These are phyloP conservation scores for Pythium guiyangense DNA, from an alignment of 352 stramenopile species.

Conservation along the genomic window DNA sequence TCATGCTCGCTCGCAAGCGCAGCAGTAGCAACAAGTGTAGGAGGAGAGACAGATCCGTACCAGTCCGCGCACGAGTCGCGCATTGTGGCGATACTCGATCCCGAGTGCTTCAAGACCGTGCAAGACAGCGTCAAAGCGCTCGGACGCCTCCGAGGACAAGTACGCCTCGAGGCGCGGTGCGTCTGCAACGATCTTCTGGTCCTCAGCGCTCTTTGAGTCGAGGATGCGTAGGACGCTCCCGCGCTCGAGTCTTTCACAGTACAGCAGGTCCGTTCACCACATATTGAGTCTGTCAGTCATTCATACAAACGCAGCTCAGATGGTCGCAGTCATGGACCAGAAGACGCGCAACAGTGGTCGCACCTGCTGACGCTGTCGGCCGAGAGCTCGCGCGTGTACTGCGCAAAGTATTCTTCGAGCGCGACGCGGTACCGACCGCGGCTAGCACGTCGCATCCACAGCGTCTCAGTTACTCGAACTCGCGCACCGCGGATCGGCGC, in stretches of 20 bases:
- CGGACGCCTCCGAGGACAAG: slow-evolving; percentile 49
- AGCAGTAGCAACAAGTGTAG: background rate
- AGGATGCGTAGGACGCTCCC: slow-evolving; percentile 84
- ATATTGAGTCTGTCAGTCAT: background rate
- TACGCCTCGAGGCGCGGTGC: slow-evolving; percentile 62
- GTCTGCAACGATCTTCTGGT: slow-evolving; percentile 64
- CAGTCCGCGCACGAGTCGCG: slow-evolving; percentile 75
- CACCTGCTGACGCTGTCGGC: slow-evolving; percentile 71
- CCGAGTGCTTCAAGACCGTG: slow-evolving; percentile 52
- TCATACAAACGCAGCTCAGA: background rate
- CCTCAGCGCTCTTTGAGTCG: slow-evolving; percentile 74
- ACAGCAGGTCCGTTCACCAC: no score
- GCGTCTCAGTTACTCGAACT: background rate
- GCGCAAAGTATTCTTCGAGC: slow-evolving; percentile 57
- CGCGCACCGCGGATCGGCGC: background rate
- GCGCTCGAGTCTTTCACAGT: slow-evolving; percentile 47
- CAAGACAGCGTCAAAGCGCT: slow-evolving; percentile 72
- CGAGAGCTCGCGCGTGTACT: slow-evolving; percentile 63
- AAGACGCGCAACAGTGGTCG: background rate
- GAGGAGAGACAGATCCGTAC: slow-evolving; percentile 20
- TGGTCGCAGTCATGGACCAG: background rate
- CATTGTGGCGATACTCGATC: slow-evolving; percentile 58
- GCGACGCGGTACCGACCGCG: slow-evolving; percentile 61
- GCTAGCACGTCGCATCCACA: slow-evolving; percentile 18
- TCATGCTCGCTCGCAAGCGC: background rate